These are phyloP conservation scores for Pseudogymnoascus sp. DNA, from an alignment of 2,329 filamentous ascomycete genomes.

Conservation along the genomic window DNA sequence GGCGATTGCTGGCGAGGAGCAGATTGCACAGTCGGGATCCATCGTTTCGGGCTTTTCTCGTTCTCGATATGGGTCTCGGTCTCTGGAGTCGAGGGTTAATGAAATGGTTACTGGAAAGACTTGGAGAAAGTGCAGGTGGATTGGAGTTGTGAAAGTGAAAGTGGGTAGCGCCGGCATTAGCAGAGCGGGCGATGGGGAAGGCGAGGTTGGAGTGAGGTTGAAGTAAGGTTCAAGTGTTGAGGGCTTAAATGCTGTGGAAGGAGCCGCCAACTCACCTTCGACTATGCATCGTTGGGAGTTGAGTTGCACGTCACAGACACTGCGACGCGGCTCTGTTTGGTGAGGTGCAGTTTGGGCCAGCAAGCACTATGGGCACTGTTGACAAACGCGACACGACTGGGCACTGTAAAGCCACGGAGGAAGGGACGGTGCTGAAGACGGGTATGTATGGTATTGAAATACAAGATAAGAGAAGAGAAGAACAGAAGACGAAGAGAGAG, in stretches of 20 bases:
- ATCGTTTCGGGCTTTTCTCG: constrained; percentile 47
- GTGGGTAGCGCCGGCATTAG: background rate
- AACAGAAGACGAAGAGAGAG: background rate
- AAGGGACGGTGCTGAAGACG: too few relatives aligned
- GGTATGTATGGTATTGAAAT: background rate
- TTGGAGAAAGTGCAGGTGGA: background rate
- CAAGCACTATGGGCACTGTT: background rate
- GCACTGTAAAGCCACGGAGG: background rate
- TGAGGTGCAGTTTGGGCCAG: background rate
- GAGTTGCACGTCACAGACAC: constrained; percentile 6
- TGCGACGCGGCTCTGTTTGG: constrained; percentile 4
- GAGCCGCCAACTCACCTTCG: constrained; percentile 8
- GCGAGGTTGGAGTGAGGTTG: background rate
- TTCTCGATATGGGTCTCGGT: constrained; percentile 20
- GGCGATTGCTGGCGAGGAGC: constrained; percentile 49
- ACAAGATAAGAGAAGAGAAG: background rate
- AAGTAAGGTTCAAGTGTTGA: background rate
- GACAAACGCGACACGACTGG: constrained; percentile 2
- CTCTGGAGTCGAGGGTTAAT: background rate
- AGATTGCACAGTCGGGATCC: constrained; percentile 65
- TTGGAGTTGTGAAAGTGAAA: background rate
- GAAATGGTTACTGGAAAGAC: background rate
- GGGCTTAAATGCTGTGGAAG: background rate
- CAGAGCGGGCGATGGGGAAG: background rate
- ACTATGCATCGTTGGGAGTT: constrained; percentile 6